Conservation (phyloP, 2,329 filamentous ascomycete genomes). For the Fonsecaea erecta region DNA sequence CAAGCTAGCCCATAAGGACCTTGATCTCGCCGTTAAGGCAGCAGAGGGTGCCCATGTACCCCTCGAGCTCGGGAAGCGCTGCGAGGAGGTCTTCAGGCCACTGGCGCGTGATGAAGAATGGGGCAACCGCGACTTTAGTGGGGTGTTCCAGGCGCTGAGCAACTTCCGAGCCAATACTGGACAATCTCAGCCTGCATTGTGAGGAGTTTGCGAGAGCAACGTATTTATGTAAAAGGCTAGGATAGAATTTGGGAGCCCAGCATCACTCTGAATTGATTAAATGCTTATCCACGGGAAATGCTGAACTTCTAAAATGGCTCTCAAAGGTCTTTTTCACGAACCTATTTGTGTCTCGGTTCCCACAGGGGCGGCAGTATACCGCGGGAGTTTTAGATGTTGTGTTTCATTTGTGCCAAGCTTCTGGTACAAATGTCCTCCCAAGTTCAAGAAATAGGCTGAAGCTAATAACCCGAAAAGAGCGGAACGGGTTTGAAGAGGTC, state of each 20-base stretch:
- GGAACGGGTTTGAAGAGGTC: too few species aligned
- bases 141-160: conserved; percentile 7
- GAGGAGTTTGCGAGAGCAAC: background rate
- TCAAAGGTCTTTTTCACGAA: too few species aligned
- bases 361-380: too few species aligned
- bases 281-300: too few species aligned
- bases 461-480: too few species aligned
- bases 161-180: background rate
- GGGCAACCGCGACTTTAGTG: conserved; percentile 5
- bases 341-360: too few species aligned
- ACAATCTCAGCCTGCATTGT: background rate
- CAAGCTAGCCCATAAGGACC: conserved; percentile 9
- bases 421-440: too few species aligned
- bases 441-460: too few species aligned
- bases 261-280: background rate
- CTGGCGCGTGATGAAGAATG: conserved; percentile 4
- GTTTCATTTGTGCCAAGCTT: too few species aligned
- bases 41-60: conserved; percentile 1
- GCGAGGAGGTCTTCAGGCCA: conserved; percentile 2
- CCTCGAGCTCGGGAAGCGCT: conserved; percentile 1
- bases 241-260: background rate
- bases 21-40: conserved; percentile 6
- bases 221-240: background rate
- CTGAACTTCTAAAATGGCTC: too few species aligned
- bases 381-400: too few species aligned